Percentiles rank a stretch among this genome's conserved stretches.
These are phyloP conservation scores for Colletotrichum sp. DNA, from an alignment of 2,329 filamentous ascomycete genomes.

Conservation along the genomic window DNA sequence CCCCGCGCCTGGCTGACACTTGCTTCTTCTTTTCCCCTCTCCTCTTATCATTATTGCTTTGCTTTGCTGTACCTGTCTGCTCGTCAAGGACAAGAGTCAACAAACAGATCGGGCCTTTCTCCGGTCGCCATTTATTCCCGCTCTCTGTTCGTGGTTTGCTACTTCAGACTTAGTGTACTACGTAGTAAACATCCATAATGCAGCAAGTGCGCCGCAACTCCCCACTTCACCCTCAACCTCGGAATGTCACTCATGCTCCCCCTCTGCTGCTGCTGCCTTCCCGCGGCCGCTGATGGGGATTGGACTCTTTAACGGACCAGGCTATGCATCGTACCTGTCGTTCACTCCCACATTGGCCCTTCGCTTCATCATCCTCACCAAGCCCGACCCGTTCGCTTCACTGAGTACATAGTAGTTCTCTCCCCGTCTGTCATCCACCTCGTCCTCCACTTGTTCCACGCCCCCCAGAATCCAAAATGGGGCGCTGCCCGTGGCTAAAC, in stretches of 20 bases:
- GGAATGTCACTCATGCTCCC: not conserved
- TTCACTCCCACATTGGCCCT: conserved; percentile 8
- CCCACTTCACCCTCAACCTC: not conserved
- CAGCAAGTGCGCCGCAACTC: not conserved
- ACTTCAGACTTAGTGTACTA: not conserved
- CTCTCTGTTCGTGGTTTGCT: not conserved
- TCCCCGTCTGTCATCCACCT: not conserved
- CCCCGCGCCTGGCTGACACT: not conserved
- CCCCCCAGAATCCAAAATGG: conserved; percentile 6
- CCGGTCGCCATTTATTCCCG: not conserved
- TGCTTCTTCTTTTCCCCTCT: not conserved
- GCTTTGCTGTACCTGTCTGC: not conserved
- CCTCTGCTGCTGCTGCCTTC: not conserved
- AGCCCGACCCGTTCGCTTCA: not conserved
- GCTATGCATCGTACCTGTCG: conserved; percentile 18
- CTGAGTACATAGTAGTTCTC: not conserved
- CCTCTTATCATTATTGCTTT: not conserved
- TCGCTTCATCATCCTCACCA: not conserved
- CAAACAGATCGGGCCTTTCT: not conserved
- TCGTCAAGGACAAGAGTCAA: not conserved
- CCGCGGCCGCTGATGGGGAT: not conserved
- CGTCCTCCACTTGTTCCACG: conserved; percentile 5
- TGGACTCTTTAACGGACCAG: not conserved
- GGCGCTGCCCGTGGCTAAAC: not conserved
- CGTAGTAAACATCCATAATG: not conserved